phyloP scores from a whole-genome alignment of 2,329 filamentous ascomycete species.

The Cordyceps cateniannulata region DNA sequence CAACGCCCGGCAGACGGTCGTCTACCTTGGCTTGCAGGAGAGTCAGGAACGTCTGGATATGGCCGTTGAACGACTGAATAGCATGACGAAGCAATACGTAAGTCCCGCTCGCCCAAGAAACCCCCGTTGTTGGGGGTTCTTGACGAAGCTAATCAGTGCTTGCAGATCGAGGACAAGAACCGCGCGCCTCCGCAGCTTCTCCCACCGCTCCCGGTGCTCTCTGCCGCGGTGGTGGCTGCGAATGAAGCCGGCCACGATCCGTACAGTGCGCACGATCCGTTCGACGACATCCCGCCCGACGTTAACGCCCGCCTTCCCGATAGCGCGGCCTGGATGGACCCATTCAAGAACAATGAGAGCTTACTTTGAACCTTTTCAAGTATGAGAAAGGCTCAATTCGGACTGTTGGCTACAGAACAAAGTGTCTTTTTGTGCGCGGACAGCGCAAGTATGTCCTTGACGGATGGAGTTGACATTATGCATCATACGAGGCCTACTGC shows the following conservation, averaged over 20 bases:
- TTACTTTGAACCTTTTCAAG: neutral
- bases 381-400: too few relatives aligned
- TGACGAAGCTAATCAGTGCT: neutral
- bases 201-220: neutral
- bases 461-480: neutral
- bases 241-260: too few relatives aligned
- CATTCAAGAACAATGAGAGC: neutral
- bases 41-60: neutral
- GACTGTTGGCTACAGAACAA: too few relatives aligned
- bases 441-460: too few relatives aligned
- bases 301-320: neutral
- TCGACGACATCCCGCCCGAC: neutral
- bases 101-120: neutral
- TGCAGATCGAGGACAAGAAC: neutral
- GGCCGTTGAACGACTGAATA: neutral
- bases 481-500: neutral
- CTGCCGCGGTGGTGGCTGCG: too few relatives aligned
- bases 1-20: conserved; percentile 1
- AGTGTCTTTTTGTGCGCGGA: too few relatives aligned
- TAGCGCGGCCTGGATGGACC: neutral
- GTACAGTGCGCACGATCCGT: neutral
- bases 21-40: conserved; percentile 12
- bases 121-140: too few relatives aligned
- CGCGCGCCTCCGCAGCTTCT: too few relatives aligned
- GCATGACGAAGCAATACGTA: neutral